A percentile compares a stretch with the other conserved stretches of the same genome.
phyloP scores from a whole-genome alignment of 805 yeast genomes.

The Teunomyces barrocoloradensis region DNA sequence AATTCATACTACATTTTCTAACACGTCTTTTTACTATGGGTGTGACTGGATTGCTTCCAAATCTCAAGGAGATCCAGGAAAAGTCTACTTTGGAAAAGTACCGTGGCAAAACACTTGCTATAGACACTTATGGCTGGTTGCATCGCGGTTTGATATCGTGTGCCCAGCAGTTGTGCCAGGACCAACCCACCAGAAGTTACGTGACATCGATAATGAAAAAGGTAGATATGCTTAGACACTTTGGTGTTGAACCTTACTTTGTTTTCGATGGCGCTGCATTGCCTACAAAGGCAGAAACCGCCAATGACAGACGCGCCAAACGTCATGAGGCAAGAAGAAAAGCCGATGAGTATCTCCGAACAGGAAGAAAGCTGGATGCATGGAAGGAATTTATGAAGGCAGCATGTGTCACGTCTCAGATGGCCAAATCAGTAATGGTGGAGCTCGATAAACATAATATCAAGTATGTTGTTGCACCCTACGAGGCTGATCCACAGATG shows the following conservation, averaged over 20 bases:
- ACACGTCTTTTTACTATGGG: conserved; percentile 54
- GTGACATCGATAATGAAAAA: conserved; percentile 66
- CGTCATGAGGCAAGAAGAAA: conserved; percentile 57
- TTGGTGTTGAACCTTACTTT: conserved; percentile 76
- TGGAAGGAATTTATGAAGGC: conserved; percentile 70
- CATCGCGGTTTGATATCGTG: conserved; percentile 84
- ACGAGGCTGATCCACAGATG: conserved; percentile 97
- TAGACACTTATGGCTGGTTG: conserved; percentile 97
- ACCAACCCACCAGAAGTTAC: conserved; percentile 67
- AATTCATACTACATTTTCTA: neutral
- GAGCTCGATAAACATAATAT: conserved; percentile 58
- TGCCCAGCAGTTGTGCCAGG: conserved; percentile 75
- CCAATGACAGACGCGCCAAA: conserved; percentile 54
- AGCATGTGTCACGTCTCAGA: conserved; percentile 82
- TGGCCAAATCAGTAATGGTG: conserved; percentile 85
- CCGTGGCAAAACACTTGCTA: conserved; percentile 75
- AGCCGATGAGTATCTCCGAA: conserved; percentile 50
- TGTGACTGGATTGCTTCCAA: conserved; percentile 77
- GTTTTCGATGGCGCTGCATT: conserved; percentile 92
- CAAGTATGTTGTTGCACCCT: conserved; percentile 88
- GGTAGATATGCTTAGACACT: conserved; percentile 60
- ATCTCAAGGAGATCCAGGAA: conserved; percentile 69
- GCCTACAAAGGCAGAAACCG: conserved; percentile 76
- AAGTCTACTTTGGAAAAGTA: conserved; percentile 56
- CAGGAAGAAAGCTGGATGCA: conserved; percentile 61